Evolutionary conservation across 345 rosid species (phyloP).

Genomic region (Eucalyptus marginata): DNA sequence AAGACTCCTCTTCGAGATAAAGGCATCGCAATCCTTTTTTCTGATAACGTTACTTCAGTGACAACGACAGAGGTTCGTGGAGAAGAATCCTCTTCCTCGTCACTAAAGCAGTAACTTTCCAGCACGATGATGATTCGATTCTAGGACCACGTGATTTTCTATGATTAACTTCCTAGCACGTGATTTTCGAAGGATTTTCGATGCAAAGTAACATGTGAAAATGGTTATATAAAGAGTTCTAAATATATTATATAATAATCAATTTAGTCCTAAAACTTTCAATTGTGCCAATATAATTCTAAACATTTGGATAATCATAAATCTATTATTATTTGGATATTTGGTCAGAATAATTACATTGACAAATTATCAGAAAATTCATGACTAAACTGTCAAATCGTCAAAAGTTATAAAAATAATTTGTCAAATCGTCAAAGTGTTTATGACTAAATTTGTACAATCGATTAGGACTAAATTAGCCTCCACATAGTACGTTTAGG

Average conservation of each 20-base stretch:
- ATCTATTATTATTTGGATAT: background rate
- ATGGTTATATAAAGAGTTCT: fast-evolving
- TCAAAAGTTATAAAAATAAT: no score
- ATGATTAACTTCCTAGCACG: background rate
- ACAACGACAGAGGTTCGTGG: background rate
- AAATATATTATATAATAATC: fast-evolving
- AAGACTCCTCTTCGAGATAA: background rate
- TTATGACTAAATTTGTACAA: fast-evolving
- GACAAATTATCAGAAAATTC: fast-evolving
- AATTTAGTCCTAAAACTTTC: fast-evolving
- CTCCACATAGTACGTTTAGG: fast-evolving
- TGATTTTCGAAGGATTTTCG: background rate
- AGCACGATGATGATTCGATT: background rate
- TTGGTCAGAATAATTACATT: fast-evolving
- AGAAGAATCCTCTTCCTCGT: background rate
- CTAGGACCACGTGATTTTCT: background rate
- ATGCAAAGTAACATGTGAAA: background rate
- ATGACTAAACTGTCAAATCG: fast-evolving
- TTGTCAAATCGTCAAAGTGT: no score
- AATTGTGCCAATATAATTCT: fast-evolving
- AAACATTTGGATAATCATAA: no score
- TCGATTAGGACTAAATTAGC: background rate
- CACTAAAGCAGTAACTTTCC: background rate
- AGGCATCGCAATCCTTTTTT: background rate
- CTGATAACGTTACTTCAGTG: background rate